A percentile compares a stretch with the other conserved stretches of the same genome.
phyloP scores from a whole-genome alignment of 129 eudicot species.

The Rutidosis leptorrhynchoides region DNA sequence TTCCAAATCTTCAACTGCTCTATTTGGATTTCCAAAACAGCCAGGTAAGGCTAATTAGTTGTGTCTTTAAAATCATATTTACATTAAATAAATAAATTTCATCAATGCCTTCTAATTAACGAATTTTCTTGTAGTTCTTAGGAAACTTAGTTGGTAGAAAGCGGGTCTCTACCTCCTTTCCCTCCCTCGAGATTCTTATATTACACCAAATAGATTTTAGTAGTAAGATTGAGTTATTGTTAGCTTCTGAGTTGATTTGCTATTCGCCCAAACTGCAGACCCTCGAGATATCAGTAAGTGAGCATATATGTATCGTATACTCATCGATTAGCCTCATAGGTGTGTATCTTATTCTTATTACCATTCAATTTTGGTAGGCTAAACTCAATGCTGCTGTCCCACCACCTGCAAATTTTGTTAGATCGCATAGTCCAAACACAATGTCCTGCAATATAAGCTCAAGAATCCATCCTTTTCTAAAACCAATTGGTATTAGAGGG shows the following conservation, averaged over 20 bases:
- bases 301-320: not conserved
- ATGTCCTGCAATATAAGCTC: too few relatives aligned
- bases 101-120: too few relatives aligned
- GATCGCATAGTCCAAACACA: too few relatives aligned
- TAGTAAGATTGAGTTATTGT: not conserved
- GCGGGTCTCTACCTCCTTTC: not conserved
- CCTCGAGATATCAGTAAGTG: not conserved
- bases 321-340: not conserved
- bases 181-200: not conserved
- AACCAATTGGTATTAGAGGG: too few relatives aligned
- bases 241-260: not conserved
- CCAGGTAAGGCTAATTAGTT: not conserved
- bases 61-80: not conserved
- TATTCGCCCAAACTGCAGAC: constrained; percentile 13
- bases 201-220: not conserved
- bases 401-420: too few relatives aligned
- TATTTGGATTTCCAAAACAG: not conserved
- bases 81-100: too few relatives aligned
- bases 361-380: not conserved
- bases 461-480: too few relatives aligned
- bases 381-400: too few relatives aligned
- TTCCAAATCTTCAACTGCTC: constrained; percentile 15
- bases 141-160: not conserved
- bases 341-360: not conserved
- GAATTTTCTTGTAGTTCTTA: not conserved